Percentiles rank a stretch among this genome's conserved stretches.
phyloP scores from a whole-genome alignment of 2,329 filamentous ascomycete species.

The Pleomassaria siparia region DNA sequence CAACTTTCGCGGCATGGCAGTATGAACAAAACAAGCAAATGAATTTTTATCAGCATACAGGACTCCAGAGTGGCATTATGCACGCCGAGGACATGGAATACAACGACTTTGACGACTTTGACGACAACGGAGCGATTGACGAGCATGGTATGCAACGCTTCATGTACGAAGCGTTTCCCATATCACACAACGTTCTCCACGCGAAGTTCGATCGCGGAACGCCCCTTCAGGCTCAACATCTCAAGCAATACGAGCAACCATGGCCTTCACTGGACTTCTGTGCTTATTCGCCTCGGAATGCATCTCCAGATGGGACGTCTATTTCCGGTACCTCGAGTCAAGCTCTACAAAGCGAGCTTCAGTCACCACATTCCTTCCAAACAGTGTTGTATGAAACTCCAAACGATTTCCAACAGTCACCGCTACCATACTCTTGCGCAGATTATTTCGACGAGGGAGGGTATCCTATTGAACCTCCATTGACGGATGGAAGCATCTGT shows the following conservation, averaged over 20 bases:
- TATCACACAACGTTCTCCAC: slow-evolving; percentile 29
- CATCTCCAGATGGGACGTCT: slow-evolving; percentile 39
- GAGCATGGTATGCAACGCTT: slow-evolving; percentile 39
- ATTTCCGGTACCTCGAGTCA: slow-evolving; percentile 35
- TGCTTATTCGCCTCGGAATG: slow-evolving; percentile 19
- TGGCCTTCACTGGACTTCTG: slow-evolving; percentile 24
- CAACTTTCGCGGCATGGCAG: slow-evolving; percentile 14
- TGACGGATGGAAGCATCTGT: slow-evolving; percentile 21
- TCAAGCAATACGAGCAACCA: slow-evolving; percentile 18
- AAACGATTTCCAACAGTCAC: slow-evolving; percentile 17
- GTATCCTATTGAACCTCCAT: slow-evolving; percentile 13
- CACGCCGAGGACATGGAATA: slow-evolving; percentile 20
- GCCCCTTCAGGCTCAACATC: slow-evolving; percentile 18
- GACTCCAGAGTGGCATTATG: slow-evolving; percentile 14
- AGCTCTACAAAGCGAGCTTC: slow-evolving; percentile 31
- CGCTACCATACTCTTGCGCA: slow-evolving; percentile 19
- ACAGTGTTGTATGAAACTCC: slow-evolving; percentile 21
- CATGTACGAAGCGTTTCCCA: slow-evolving; percentile 31
- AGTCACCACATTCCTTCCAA: slow-evolving; percentile 25
- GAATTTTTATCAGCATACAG: slow-evolving; percentile 10
- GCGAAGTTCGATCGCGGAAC: slow-evolving; percentile 22
- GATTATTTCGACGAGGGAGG: slow-evolving; percentile 18
- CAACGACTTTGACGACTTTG: slow-evolving; percentile 16
- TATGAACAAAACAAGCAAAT: slow-evolving; percentile 9
- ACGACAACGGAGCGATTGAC: slow-evolving; percentile 23